phyloP scores from a whole-genome alignment of 352 stramenopile species.

The Globisporangium okanoganense region DNA sequence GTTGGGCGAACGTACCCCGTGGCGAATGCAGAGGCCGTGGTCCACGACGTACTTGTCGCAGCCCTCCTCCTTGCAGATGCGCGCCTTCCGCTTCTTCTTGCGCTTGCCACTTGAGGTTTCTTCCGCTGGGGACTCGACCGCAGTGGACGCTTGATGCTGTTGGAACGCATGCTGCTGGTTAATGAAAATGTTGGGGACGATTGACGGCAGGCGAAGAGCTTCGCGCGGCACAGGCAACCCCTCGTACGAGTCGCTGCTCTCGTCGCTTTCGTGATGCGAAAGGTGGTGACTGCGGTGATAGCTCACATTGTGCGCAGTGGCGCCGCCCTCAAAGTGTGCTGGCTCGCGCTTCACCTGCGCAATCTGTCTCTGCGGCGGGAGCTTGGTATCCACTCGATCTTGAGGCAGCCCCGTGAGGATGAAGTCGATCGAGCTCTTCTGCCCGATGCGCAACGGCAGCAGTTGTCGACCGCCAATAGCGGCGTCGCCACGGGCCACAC shows the following conservation, averaged over 20 bases:
- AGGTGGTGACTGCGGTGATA: neutral
- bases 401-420: neutral
- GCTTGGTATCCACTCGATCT: neutral
- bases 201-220: neutral
- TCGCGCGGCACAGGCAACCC: neutral
- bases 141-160: neutral
- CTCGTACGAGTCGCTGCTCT: conserved; percentile 3
- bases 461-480: neutral
- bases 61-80: conserved; percentile 31
- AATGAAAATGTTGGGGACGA: neutral
- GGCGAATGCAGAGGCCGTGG: conserved; percentile 38
- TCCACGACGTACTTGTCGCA: conserved; percentile 49
- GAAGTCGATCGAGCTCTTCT: conserved; percentile 1
- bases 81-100: conserved; percentile 42
- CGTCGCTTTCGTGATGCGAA: neutral
- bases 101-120: neutral
- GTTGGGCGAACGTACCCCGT: neutral
- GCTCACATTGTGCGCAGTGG: neutral
- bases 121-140: neutral
- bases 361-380: neutral
- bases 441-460: neutral
- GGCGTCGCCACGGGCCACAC: neutral
- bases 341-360: neutral
- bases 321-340: neutral
- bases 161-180: no score